Conservation (phyloP, 495 filamentous ascomycete species). For the Alectoria sarmentosa region DNA sequence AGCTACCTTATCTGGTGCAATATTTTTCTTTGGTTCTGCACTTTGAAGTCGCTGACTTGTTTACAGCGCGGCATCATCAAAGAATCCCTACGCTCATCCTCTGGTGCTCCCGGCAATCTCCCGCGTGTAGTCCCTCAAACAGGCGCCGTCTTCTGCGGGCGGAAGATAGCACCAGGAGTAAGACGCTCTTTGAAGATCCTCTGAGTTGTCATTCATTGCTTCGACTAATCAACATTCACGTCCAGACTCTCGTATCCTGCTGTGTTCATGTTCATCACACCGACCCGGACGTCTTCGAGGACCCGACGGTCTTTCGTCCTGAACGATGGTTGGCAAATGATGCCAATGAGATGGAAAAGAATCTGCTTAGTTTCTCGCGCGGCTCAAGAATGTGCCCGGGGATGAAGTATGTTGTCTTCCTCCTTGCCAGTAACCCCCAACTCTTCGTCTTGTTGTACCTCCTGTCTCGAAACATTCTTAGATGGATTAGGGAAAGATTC, state of each 20-base stretch:
- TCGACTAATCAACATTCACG: neutral
- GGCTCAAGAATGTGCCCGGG: constrained; percentile 43
- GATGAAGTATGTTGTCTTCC: constrained; percentile 29
- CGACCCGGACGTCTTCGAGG: constrained; percentile 7
- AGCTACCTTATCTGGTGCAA: constrained; percentile 31
- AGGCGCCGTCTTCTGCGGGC: constrained; percentile 25
- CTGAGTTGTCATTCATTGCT: neutral
- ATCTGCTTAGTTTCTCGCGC: constrained; percentile 38
- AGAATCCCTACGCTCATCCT: constrained; percentile 36
- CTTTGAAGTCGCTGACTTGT: neutral
- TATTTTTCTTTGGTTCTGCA: neutral
- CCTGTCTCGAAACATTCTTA: neutral
- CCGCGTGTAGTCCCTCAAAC: constrained; percentile 24
- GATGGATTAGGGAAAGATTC: neutral
- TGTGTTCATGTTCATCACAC: constrained; percentile 29
- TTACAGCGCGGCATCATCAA: constrained; percentile 34
- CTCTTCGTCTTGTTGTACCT: neutral
- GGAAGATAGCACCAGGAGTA: constrained; percentile 30
- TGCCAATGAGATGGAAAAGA: constrained; percentile 27
- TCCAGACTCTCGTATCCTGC: constrained; percentile 30
- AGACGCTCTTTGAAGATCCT: neutral
- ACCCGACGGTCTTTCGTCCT: constrained; percentile 29
- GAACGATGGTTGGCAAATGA: constrained; percentile 40
- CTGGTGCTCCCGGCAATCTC: constrained; percentile 25
- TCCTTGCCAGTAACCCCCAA: neutral